These are phyloP conservation scores for Ambispora gerdemannii DNA, from an alignment of 192 early-diverging fungal genomes.

Conservation along the genomic window DNA sequence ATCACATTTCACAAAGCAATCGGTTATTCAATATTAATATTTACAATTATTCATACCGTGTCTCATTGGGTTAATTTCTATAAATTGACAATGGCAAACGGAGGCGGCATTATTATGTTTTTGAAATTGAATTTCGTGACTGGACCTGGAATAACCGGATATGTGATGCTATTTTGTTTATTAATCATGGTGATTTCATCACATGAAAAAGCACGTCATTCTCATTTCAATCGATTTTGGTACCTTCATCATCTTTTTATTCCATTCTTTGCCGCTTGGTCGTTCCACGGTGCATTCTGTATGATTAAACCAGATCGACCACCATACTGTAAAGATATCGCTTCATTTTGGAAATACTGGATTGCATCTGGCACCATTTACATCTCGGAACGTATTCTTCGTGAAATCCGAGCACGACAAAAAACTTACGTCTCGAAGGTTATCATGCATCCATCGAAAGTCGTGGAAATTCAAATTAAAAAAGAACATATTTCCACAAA, in stretches of 20 bases:
- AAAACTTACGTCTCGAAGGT: conserved; percentile 63
- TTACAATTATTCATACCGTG: conserved; percentile 57
- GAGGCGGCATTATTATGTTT: conserved; percentile 35
- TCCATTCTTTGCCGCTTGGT: conserved; percentile 61
- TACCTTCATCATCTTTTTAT: conserved; percentile 76
- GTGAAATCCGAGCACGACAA: conserved; percentile 55
- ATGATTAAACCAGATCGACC: conserved; percentile 46
- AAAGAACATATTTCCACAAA: conserved; percentile 47
- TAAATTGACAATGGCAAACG: conserved; percentile 24
- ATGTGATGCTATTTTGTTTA: conserved; percentile 60
- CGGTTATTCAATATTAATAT: conserved; percentile 65
- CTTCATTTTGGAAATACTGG: conserved; percentile 61
- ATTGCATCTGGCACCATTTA: conserved; percentile 56
- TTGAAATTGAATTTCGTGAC: conserved; percentile 40
- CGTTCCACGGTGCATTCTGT: conserved; percentile 64
- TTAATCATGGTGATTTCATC: conserved; percentile 59
- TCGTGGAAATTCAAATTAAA: conserved; percentile 70
- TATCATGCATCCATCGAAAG: conserved; percentile 69
- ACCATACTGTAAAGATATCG: conserved; percentile 45
- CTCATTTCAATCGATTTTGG: conserved; percentile 75
- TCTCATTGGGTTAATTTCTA: conserved; percentile 61
- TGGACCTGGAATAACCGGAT: conserved; percentile 64
- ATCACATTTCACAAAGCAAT: conserved; percentile 73
- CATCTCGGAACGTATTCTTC: conserved; percentile 58
- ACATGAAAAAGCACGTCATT: conserved; percentile 50